phyloP scores from a whole-genome alignment of 2,329 filamentous ascomycete species.

The Aspergillus niger region DNA sequence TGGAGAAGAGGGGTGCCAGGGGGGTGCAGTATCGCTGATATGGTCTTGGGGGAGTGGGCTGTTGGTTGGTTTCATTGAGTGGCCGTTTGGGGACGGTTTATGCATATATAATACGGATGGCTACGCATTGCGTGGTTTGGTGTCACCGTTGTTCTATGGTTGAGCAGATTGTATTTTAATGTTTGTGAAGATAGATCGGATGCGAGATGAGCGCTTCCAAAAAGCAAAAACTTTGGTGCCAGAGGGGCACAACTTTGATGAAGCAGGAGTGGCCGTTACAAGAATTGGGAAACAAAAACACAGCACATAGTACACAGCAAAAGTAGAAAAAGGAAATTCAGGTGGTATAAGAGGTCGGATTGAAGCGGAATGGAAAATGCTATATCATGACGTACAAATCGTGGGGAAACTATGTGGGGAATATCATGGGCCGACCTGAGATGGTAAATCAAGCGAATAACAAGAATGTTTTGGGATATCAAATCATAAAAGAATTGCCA shows the following conservation, averaged over 20 bases:
- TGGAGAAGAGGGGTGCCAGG: slow-evolving; percentile 54
- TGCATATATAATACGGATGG: neutral
- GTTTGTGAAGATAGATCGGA: neutral
- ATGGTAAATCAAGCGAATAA: slow-evolving; percentile 14
- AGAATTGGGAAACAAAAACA: neutral
- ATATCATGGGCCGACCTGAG: slow-evolving; percentile 27
- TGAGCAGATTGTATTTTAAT: neutral
- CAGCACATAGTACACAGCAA: slow-evolving; percentile 11
- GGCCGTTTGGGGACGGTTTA: neutral
- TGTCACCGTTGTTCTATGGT: neutral
- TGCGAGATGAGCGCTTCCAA: neutral
- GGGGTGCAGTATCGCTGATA: slow-evolving; percentile 45
- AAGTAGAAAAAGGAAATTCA: neutral
- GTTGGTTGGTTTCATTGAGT: neutral
- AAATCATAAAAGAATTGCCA: slow-evolving; percentile 11
- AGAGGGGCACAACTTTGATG: slow-evolving; percentile 1
- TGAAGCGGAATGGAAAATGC: slow-evolving; percentile 12
- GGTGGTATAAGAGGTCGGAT: neutral
- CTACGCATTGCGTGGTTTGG: neutral
- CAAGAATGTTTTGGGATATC: slow-evolving; percentile 10
- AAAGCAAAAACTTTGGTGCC: neutral
- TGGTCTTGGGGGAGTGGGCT: neutral
- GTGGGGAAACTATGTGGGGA: slow-evolving; percentile 38
- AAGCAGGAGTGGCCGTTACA: slow-evolving; percentile 1
- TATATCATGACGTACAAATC: slow-evolving; percentile 30